Base-by-base conservation (phyloP, 768 basidiomycete species). In the Paxillus ammoniavirescens region DNA sequence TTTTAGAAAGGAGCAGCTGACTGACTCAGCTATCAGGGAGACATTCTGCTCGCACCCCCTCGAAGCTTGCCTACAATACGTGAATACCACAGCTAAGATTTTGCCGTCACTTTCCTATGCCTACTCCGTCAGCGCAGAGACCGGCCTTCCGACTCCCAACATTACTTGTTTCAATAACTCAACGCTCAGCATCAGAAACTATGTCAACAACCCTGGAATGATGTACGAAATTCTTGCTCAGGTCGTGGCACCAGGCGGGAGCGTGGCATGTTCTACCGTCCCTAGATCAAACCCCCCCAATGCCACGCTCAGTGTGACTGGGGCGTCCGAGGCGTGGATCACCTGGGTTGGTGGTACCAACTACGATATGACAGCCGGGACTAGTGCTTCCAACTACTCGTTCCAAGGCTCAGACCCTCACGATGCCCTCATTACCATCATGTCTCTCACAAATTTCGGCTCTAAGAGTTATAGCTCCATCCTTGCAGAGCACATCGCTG, bases 271-370 rank as follows among this genome's bases (percentile, higher is more conserved):
- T 53, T 55, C 65, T n/a, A 43, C 65, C 0, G 44, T 64, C 10
- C 38, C 60, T 23, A 63, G 63, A 9, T 61, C 66, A 35, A 57
- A 44, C 30, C 65, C 73, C 5, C 68, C 72, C 8, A 82, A 82
- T 50, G 77, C 78, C 21, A 78, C 78, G 2, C 52, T 89, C 18
- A 68, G 67, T 31, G 73, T 89, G 13, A 65, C 63, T 7, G 66
- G 72, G 17, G 73, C 79, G 26, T 70, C 71, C 2, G 82, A 84
- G 53, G 75, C 82, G 0, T 87, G 82, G 84, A 68, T 89, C 58
- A 79, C 81, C 7, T 89, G 87, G 86, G 80, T 83, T 15, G 88
- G 87, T n/a, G 86, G 77, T 28, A 90, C 89, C 14, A 77, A 89
- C 44, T 90, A 84, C 63, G 73, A 81, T 55, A 80, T 82, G 67